phyloP scores from a whole-genome alignment of 2,329 filamentous ascomycete genomes.

The Didymella sp. region DNA sequence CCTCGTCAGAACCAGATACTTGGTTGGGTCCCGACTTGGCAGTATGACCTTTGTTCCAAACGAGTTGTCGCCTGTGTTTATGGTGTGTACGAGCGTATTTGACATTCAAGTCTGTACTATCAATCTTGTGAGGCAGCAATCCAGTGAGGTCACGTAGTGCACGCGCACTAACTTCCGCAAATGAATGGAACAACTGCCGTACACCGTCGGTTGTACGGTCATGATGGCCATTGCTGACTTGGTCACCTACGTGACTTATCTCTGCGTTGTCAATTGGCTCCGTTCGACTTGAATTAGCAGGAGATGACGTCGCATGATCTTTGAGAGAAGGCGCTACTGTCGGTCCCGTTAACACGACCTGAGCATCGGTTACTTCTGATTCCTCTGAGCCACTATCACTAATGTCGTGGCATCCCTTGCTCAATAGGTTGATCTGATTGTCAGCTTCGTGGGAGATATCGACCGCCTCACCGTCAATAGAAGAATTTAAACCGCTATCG shows the following conservation, averaged over 20 bases:
- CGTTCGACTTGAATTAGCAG: not conserved
- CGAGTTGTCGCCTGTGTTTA: too few relatives aligned
- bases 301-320: not conserved
- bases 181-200: not conserved
- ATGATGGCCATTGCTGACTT: not conserved
- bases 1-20: not conserved
- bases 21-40: not conserved
- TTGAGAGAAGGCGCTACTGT: not conserved
- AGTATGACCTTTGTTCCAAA: not conserved
- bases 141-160: not conserved
- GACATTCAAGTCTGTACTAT: not conserved
- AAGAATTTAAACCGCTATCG: not conserved
- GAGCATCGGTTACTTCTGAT: not conserved
- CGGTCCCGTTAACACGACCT: not conserved
- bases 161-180: not conserved
- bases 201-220: not conserved
- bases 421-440: not conserved
- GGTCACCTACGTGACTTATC: not conserved
- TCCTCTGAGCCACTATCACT: not conserved
- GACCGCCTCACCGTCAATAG: not conserved
- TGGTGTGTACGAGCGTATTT: not conserved
- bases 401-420: not conserved
- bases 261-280: not conserved
- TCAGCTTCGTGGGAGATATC: not conserved
- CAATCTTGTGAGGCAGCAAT: not conserved